Evolutionary conservation across 345 rosid species (phyloP).

Genomic region (Citrus hindsii): DNA sequence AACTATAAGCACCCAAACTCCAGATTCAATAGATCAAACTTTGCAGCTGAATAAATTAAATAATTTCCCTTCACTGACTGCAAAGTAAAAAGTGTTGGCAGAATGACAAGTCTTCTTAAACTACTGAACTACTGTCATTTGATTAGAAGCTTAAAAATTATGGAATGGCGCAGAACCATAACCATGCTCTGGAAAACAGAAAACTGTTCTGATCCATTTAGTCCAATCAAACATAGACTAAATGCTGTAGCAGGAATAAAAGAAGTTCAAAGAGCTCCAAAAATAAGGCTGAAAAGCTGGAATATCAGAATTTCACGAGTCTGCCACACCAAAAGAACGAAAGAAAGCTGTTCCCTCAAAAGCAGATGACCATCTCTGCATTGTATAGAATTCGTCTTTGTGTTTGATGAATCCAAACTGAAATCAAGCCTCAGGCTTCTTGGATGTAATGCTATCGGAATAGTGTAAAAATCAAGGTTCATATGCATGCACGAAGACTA

Average conservation of each 20-base stretch:
- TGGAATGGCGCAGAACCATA: neutral
- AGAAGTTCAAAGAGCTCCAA: neutral
- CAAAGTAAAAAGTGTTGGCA: neutral
- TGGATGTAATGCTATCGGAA: slow-evolving; percentile 7
- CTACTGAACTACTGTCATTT: slow-evolving; percentile 2
- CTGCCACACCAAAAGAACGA: slow-evolving; percentile 10
- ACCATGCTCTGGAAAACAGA: slow-evolving; percentile 5
- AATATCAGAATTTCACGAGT: slow-evolving; percentile 5
- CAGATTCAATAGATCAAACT: slow-evolving; percentile 7
- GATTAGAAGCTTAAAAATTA: slow-evolving; percentile 1
- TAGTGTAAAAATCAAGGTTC: neutral
- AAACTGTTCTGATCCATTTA: neutral
- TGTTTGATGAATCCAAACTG: neutral
- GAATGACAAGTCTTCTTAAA: neutral
- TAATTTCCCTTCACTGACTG: slow-evolving; percentile 9
- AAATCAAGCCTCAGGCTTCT: neutral
- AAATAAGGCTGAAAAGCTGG: slow-evolving; percentile 12
- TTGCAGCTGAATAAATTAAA: slow-evolving; percentile 3
- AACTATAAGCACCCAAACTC: neutral
- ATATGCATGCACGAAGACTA: neutral
- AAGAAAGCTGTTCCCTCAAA: slow-evolving; percentile 8
- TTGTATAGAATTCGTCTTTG: neutral
- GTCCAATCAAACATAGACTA: slow-evolving; percentile 6
- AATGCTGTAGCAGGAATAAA: slow-evolving; percentile 7
- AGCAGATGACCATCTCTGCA: slow-evolving; percentile 11